Evolutionary conservation across 1,139 yeast genomes (phyloP).

Genomic region (Yamadazyma dendronema): DNA sequence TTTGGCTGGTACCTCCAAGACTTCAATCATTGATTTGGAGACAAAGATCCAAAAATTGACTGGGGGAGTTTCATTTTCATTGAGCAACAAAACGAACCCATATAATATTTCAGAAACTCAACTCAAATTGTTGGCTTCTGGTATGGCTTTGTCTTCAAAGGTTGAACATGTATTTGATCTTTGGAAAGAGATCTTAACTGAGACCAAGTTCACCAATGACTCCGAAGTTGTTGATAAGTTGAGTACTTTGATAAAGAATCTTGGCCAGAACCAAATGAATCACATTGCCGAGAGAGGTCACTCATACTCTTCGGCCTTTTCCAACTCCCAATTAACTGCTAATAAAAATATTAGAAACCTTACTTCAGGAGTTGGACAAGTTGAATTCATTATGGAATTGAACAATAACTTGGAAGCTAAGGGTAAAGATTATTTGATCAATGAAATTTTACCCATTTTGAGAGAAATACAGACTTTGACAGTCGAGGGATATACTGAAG

Average conservation of each 20-base stretch:
- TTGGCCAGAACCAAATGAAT: constrained; percentile 78
- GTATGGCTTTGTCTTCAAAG: constrained; percentile 73
- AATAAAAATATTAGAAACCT: constrained; percentile 61
- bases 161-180: constrained; percentile 58
- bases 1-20: constrained; percentile 69
- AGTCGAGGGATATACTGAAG: constrained; percentile 24
- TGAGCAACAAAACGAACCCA: constrained; percentile 59
- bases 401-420: constrained; percentile 45
- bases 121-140: constrained; percentile 55
- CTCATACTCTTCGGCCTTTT: constrained; percentile 69
- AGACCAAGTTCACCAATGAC: constrained; percentile 56
- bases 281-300: constrained; percentile 87
- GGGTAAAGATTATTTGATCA: constrained; percentile 52
- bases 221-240: constrained; percentile 60
- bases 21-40: constrained; percentile 78
- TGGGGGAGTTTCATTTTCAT: constrained; percentile 73
- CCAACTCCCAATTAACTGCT: constrained; percentile 63
- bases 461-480: constrained; percentile 51
- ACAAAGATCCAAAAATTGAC: constrained; percentile 79
- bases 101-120: constrained; percentile 39
- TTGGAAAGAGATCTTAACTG: constrained; percentile 65
- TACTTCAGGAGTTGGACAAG: constrained; percentile 72
- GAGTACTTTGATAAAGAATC: constrained; percentile 65
- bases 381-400: constrained; percentile 65
- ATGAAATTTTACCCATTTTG: constrained; percentile 63